These are phyloP conservation scores for Diversispora epigaea DNA, from an alignment of 192 early-diverging fungal species.

Conservation along the genomic window DNA sequence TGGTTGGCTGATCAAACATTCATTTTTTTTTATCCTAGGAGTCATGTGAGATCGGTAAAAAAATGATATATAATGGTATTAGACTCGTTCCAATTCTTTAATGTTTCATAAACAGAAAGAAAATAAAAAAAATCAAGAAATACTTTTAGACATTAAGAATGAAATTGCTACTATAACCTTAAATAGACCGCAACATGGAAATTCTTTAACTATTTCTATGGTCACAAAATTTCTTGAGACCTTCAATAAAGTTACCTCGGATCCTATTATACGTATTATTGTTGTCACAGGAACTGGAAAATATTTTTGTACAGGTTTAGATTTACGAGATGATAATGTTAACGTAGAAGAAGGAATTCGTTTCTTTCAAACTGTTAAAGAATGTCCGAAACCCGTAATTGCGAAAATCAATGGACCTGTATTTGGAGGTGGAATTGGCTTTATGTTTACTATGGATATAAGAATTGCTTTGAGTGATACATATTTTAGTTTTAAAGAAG, in stretches of 20 bases:
- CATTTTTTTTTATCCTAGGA: no score
- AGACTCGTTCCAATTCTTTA: no score
- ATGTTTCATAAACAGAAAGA: no score
- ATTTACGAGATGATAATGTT: conserved; percentile 42
- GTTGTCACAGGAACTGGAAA: conserved; percentile 62
- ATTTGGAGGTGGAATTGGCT: conserved; percentile 61
- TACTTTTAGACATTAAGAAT: neutral
- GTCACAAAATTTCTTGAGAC: conserved; percentile 40
- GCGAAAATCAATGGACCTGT: conserved; percentile 64
- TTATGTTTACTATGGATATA: conserved; percentile 58
- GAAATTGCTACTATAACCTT: neutral
- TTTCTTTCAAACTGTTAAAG: conserved; percentile 48
- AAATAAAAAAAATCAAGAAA: neutral
- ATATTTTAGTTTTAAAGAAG: conserved; percentile 60
- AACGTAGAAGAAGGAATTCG: conserved; percentile 36
- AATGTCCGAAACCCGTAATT: conserved; percentile 52
- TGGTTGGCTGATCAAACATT: no score
- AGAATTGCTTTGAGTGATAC: conserved; percentile 44
- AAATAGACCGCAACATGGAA: conserved; percentile 38
- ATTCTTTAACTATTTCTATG: conserved; percentile 53
- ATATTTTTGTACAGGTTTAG: conserved; percentile 68
- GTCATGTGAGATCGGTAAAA: no score
- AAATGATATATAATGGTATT: no score
- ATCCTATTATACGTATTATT: conserved; percentile 52
- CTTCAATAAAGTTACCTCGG: conserved; percentile 45